These are phyloP conservation scores for Capsicum baccatum DNA, from an alignment of 257 asterid genomes.

Conservation along the genomic window DNA sequence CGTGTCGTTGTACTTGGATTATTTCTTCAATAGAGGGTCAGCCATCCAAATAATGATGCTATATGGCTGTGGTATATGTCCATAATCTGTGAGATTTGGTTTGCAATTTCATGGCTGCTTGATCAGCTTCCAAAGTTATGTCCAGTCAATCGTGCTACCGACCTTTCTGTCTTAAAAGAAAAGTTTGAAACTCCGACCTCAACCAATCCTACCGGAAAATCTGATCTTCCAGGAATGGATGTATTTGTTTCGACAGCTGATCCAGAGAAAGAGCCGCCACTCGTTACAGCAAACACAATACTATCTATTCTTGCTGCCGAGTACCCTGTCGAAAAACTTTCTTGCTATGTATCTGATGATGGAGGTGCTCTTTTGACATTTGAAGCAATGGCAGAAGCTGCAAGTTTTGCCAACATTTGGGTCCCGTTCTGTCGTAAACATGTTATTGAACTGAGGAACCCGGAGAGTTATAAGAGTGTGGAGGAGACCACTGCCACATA, in stretches of 20 bases:
- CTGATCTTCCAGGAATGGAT: constrained; percentile 88
- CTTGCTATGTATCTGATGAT: constrained; percentile 93
- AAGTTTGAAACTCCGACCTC: constrained; percentile 73
- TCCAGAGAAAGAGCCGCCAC: constrained; percentile 94
- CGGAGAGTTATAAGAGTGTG: constrained; percentile 54
- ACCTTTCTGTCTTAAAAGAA: constrained; percentile 72
- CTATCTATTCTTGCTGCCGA: constrained; percentile 90
- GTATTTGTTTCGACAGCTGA: constrained; percentile 87
- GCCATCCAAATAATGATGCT: constrained; percentile 76
- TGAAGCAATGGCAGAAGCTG: constrained; percentile 98
- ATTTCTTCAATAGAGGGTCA: constrained; percentile 73
- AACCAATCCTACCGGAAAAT: constrained; percentile 74
- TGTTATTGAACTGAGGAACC: constrained; percentile 79
- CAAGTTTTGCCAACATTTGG: constrained; percentile 88
- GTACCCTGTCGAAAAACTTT: constrained; percentile 83
- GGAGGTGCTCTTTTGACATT: constrained; percentile 89
- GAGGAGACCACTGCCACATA: too few relatives aligned
- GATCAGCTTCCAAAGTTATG: constrained; percentile 87
- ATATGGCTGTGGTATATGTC: constrained; percentile 96
- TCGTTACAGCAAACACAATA: constrained; percentile 84
- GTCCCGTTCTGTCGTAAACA: constrained; percentile 89
- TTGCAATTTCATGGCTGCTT: constrained; percentile 91
- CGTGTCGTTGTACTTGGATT: constrained; percentile 76
- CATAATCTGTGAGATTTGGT: constrained; percentile 80
- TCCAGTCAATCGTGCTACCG: constrained; percentile 84